phyloP scores from a whole-genome alignment of 345 rosid species.

The Eucalyptus tenuipes region DNA sequence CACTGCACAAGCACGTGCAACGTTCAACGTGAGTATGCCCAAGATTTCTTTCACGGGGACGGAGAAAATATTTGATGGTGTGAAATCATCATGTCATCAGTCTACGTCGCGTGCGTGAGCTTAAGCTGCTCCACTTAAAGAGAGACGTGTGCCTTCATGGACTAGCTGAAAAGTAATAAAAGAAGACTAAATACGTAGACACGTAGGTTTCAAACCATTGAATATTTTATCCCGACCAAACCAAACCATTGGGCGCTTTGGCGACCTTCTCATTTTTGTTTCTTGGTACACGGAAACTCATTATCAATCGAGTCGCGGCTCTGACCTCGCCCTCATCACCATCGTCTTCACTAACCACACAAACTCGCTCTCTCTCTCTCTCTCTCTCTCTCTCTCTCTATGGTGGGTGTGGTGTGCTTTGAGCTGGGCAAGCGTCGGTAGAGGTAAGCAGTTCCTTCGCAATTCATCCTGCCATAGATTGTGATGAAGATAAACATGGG shows the following conservation, averaged over 20 bases:
- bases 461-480: not conserved
- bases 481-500: not conserved
- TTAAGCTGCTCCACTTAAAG: too few species aligned
- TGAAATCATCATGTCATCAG: too few species aligned
- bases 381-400: not conserved
- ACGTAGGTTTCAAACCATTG: too few species aligned
- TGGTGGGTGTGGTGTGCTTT: not conserved
- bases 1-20: not conserved
- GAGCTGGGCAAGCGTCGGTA: not conserved
- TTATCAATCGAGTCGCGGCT: not conserved
- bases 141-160: too few species aligned
- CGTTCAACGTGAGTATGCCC: not conserved
- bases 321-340: not conserved
- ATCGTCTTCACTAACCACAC: not conserved
- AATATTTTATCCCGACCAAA: too few species aligned
- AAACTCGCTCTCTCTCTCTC: not conserved
- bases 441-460: not conserved
- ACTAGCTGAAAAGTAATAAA: too few species aligned
- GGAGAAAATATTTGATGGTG: too few species aligned
- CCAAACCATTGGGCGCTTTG: not conserved
- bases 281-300: not conserved
- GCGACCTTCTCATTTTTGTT: not conserved
- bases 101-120: too few species aligned
- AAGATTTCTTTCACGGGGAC: not conserved
- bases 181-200: too few species aligned